Evolutionary conservation across 2,329 filamentous ascomycete species (phyloP).

Genomic region (Aspergillus sp.): DNA sequence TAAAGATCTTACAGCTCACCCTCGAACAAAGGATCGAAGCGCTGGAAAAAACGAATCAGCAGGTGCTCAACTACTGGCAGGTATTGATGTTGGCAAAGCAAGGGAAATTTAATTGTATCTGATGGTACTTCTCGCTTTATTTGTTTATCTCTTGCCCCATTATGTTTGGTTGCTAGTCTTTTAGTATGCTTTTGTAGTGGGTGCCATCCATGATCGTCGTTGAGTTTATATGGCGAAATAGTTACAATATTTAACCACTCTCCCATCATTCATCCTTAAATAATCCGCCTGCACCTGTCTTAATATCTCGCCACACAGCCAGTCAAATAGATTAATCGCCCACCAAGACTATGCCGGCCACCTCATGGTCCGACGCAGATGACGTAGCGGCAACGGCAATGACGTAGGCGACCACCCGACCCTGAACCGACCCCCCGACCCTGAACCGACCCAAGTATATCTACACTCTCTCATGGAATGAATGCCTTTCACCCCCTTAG

Average conservation of each 20-base stretch:
- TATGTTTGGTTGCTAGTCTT: too few species aligned
- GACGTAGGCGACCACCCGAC: background rate
- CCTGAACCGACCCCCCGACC: background rate
- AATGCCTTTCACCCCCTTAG: background rate
- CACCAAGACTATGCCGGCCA: background rate
- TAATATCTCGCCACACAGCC: too few species aligned
- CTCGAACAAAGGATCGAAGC: conserved; percentile 4
- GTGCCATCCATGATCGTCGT: background rate
- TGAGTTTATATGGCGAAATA: background rate
- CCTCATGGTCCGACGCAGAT: background rate
- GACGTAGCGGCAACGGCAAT: background rate
- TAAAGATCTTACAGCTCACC: background rate
- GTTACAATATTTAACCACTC: too few species aligned
- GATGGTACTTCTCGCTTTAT: too few species aligned
- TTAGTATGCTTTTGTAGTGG: too few species aligned
- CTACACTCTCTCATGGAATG: background rate
- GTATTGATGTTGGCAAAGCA: background rate
- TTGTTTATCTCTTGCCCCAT: too few species aligned
- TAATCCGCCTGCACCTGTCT: too few species aligned
- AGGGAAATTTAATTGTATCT: background rate
- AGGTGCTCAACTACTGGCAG: background rate
- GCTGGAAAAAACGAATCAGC: conserved; percentile 1
- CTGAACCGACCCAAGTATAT: background rate
- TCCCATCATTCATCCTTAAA: too few species aligned
- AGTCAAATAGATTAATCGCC: background rate